Percentiles rank a stretch among this genome's conserved stretches.
Conservation (phyloP, 192 early-diverging fungal species). For the Coemansia erecta region DNA sequence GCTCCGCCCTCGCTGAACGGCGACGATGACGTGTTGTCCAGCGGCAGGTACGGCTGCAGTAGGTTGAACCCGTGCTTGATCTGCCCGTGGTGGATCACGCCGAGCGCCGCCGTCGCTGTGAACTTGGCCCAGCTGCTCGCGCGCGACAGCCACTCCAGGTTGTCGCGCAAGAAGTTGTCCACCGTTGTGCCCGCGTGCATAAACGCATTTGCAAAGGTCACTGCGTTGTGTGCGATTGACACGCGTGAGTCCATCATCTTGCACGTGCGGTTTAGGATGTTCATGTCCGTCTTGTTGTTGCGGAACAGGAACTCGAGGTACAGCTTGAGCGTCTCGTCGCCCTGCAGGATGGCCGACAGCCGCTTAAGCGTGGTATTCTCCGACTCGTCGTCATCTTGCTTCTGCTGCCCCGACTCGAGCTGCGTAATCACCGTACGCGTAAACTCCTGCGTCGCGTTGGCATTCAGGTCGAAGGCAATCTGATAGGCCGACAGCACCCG, state of each 20-base stretch:
- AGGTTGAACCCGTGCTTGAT: constrained; percentile 77
- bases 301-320: constrained; percentile 93
- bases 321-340: constrained; percentile 87
- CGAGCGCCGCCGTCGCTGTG: constrained; percentile 94
- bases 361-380: constrained; percentile 46
- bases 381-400: constrained; percentile 2
- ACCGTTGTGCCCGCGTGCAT: constrained; percentile 98
- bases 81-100: constrained; percentile 99
- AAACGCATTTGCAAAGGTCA: constrained; percentile 96
- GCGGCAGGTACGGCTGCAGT: constrained; percentile 91
- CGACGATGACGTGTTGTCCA: constrained; percentile 81
- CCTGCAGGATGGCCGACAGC: constrained; percentile 80
- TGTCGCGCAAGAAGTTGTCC: constrained; percentile 96
- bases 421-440: constrained; percentile 71
- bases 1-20: constrained; percentile 96
- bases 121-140: constrained; percentile 99
- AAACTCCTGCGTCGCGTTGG: constrained; percentile 96
- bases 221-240: constrained; percentile 91
- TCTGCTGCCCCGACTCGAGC: constrained; percentile 35
- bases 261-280: constrained; percentile 92
- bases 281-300: constrained; percentile 95
- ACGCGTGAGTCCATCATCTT: constrained; percentile 85
- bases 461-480: constrained; percentile 96
- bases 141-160: constrained; percentile 95
- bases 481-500: constrained; percentile 84